These are phyloP conservation scores for Golubevia pallescens DNA, from an alignment of 1,284 basidiomycete genomes.

Conservation along the genomic window DNA sequence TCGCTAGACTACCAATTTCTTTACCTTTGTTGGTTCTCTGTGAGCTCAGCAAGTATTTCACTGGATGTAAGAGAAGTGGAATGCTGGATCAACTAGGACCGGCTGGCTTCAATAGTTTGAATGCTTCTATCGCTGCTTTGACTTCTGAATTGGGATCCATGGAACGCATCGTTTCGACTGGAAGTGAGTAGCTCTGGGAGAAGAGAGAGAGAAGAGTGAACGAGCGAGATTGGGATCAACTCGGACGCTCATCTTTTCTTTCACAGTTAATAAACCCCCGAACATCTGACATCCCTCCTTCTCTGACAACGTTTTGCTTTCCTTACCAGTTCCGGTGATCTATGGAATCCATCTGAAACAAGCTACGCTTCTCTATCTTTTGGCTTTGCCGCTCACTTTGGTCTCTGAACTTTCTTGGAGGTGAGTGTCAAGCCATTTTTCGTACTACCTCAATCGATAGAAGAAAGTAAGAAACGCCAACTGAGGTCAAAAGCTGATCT, in stretches of 20 bases:
- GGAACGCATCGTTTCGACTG: conserved; percentile 23
- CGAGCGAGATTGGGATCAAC: too few species aligned
- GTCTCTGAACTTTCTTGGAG: conserved; percentile 3
- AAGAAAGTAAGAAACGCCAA: too few species aligned
- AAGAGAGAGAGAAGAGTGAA: too few species aligned
- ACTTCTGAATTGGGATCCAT: conserved; percentile 18
- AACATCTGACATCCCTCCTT: too few species aligned
- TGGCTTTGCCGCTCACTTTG: conserved; percentile 10
- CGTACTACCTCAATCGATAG: too few species aligned
- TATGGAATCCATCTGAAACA: conserved; percentile 43
- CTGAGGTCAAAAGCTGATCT: neutral
- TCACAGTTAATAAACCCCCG: too few species aligned
- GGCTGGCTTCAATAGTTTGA: conserved; percentile 29
- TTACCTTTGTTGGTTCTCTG: conserved; percentile 21
- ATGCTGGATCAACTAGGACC: conserved; percentile 28
- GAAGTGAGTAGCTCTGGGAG: conserved; percentile 1
- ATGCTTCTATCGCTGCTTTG: conserved; percentile 22
- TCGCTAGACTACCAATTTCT: neutral
- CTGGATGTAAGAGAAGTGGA: conserved; percentile 18
- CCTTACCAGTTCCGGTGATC: conserved; percentile 14
- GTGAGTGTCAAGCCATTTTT: conserved; percentile 2
- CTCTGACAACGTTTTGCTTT: too few species aligned
- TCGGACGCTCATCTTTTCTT: too few species aligned
- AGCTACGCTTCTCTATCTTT: conserved; percentile 4
- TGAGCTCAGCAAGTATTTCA: conserved; percentile 24